phyloP scores from a whole-genome alignment of 1,284 basidiomycete genomes.

The Trametes pubescens region DNA sequence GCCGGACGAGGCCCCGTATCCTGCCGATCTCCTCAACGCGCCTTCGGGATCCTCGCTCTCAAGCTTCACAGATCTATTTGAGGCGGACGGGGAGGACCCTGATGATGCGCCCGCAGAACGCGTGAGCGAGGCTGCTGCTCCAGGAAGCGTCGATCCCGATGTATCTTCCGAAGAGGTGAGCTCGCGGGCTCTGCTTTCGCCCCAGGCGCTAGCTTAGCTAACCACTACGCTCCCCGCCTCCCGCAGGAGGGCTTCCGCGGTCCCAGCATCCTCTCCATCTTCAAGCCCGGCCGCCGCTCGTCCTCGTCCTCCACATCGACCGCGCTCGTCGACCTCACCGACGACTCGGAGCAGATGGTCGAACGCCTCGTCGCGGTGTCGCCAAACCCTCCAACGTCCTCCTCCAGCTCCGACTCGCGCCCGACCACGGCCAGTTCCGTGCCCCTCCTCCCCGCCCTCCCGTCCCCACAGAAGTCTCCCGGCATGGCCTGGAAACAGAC shows the following conservation, averaged over 20 bases:
- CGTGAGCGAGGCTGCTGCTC: slow-evolving; percentile 15
- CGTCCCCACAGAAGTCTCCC: slow-evolving; percentile 36
- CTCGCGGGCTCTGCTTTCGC: slow-evolving; percentile 21
- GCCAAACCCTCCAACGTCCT: slow-evolving; percentile 19
- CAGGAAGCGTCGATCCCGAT: slow-evolving; percentile 28
- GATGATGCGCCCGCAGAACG: slow-evolving; percentile 14
- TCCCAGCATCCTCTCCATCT: slow-evolving; percentile 31
- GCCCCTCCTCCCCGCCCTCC: slow-evolving; percentile 21
- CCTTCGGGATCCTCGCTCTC: slow-evolving; percentile 28
- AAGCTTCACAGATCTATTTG: slow-evolving; percentile 41
- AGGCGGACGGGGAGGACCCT: slow-evolving; percentile 24
- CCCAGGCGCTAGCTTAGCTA: slow-evolving; percentile 20
- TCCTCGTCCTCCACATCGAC: slow-evolving; percentile 25
- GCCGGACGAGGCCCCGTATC: slow-evolving; percentile 35
- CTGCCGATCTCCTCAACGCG: slow-evolving; percentile 19
- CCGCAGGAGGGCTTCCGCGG: slow-evolving; percentile 30
- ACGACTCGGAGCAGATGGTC: slow-evolving; percentile 40
- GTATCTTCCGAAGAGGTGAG: slow-evolving; percentile 34
- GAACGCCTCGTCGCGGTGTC: slow-evolving; percentile 38
- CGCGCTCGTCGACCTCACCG: slow-evolving; percentile 34
- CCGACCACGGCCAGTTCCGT: slow-evolving; percentile 26
- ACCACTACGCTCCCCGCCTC: slow-evolving; percentile 22
- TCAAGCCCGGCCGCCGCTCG: slow-evolving; percentile 31
- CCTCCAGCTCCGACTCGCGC: slow-evolving; percentile 26
- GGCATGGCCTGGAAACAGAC: slow-evolving; percentile 52